Evolutionary conservation across 2,329 filamentous ascomycete genomes (phyloP), one percentile per base, ranked within the genome.

Genomic region (Trichophyton verrucosum): DNA sequence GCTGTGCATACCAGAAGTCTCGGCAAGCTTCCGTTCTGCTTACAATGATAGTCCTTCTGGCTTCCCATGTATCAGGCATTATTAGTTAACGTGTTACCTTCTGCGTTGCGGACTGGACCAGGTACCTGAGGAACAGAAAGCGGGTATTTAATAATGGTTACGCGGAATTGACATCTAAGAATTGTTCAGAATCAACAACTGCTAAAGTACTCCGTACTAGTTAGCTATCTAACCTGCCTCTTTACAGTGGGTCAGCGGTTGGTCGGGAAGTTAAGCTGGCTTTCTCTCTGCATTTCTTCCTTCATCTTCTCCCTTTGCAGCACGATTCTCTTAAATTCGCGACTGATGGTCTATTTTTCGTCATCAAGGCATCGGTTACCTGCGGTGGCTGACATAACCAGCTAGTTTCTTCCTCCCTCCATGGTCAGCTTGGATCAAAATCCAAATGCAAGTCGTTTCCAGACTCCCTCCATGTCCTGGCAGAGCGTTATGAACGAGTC

Each of bases 361-460:
- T 36, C 51, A 20, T 9, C 20, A 36, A 36, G 6, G 2, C n/a
- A 13, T 55, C 51, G 51, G 51, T 30, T 55, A 55, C 51, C 51
- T 30, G n/a, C 51, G 51, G 51, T 55, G 51, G 15, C n/a, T n/a
- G 30, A 55, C 13, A 36, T 55, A 15, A 55, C 27, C 13, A 9
- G 33, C 11, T 3, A 38, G 33, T 38, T 38, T 38, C 2, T 38
- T 38, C 33, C 33, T 38, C 33, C 3, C 24, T 36, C 30, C 8
- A 22, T 20, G 3, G 24, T 30, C 33, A 15, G 51, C 27, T 36
- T 55, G 27, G 13, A 36, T 63, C 47, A 64, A 6, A 64, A 17
- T 15, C 75, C 75, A 65, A 76, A 71, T 4, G 70, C 72, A 66
- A 76, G 69, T 11, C 75, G 67, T 57, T 65, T 67, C 75, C 75